Evolutionary conservation across 1,284 basidiomycete genomes (phyloP).

Genomic region (Fomes fomentarius): DNA sequence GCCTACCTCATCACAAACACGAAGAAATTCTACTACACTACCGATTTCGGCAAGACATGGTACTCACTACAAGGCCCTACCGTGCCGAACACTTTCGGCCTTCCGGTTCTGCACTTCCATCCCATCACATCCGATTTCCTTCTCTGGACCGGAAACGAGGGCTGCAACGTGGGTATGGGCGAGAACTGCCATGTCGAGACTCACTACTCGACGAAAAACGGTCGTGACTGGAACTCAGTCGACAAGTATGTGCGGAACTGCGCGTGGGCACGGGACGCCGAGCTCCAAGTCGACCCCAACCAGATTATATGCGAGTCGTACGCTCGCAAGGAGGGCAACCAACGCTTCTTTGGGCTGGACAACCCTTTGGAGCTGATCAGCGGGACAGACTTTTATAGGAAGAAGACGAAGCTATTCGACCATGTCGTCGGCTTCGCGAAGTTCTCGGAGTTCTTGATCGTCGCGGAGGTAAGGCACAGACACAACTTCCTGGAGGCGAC

Average conservation of each 20-base stretch:
- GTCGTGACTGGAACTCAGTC: constrained; percentile 75
- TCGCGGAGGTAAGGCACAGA: constrained; percentile 75
- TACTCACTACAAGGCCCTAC: constrained; percentile 59
- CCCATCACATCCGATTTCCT: constrained; percentile 80
- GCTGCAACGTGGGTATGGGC: constrained; percentile 55
- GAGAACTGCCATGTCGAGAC: constrained; percentile 73
- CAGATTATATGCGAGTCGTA: constrained; percentile 95
- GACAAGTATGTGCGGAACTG: constrained; percentile 92
- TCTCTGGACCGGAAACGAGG: constrained; percentile 86
- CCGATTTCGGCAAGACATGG: constrained; percentile 83
- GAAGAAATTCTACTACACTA: constrained; percentile 77
- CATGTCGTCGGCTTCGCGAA: constrained; percentile 94
- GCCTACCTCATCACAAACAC: constrained; percentile 88
- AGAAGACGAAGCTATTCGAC: constrained; percentile 81
- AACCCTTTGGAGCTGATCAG: constrained; percentile 83
- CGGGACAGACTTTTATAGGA: constrained; percentile 77
- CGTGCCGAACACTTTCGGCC: constrained; percentile 80
- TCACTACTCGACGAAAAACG: constrained; percentile 78
- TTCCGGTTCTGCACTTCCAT: constrained; percentile 87
- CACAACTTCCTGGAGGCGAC: not conserved
- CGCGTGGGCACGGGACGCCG: constrained; percentile 86
- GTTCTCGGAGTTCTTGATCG: constrained; percentile 94
- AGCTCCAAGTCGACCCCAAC: constrained; percentile 79
- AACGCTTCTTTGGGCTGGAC: constrained; percentile 56
- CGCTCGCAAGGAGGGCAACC: constrained; percentile 80